These are phyloP conservation scores for Simplicillium sp. DNA, from an alignment of 2,329 filamentous ascomycete species.

Conservation along the genomic window DNA sequence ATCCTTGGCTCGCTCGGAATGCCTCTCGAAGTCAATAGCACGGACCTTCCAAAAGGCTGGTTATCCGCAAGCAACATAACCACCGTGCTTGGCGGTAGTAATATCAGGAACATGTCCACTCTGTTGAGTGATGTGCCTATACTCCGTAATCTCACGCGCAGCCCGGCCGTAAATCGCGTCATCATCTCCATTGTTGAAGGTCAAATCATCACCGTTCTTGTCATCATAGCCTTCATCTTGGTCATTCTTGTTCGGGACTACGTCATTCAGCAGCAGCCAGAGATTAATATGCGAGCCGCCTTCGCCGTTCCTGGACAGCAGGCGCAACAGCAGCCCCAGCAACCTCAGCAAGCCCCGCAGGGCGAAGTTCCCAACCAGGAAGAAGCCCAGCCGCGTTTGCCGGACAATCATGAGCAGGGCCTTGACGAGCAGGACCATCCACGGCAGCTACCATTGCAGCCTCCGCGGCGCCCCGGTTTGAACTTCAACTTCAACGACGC, in stretches of 20 bases:
- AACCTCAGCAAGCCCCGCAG: constrained; percentile 1
- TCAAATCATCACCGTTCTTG: constrained; percentile 82
- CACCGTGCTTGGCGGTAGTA: background rate
- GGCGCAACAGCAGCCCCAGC: background rate
- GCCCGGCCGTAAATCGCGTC: constrained; percentile 63
- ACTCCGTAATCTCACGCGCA: constrained; percentile 55
- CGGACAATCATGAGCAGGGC: no score
- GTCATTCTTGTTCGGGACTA: constrained; percentile 95
- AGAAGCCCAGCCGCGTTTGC: background rate
- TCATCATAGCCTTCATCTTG: constrained; percentile 92
- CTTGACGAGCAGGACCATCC: no score
- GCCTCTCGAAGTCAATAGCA: background rate
- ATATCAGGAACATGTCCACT: background rate
- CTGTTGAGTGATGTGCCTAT: constrained; percentile 32
- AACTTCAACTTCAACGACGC: no score
- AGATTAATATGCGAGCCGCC: constrained; percentile 70
- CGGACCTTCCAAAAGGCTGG: background rate
- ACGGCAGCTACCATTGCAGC: no score
- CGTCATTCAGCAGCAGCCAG: constrained; percentile 94
- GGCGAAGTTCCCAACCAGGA: background rate
- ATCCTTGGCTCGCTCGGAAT: background rate
- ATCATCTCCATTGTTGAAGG: constrained; percentile 82
- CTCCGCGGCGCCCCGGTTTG: no score
- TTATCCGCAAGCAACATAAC: background rate
- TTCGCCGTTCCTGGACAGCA: constrained; percentile 35